Evolutionary conservation across 2,329 filamentous ascomycete genomes (phyloP), one percentile per base, ranked within the genome.

Genomic region (Pochonia chlamydosporia): DNA sequence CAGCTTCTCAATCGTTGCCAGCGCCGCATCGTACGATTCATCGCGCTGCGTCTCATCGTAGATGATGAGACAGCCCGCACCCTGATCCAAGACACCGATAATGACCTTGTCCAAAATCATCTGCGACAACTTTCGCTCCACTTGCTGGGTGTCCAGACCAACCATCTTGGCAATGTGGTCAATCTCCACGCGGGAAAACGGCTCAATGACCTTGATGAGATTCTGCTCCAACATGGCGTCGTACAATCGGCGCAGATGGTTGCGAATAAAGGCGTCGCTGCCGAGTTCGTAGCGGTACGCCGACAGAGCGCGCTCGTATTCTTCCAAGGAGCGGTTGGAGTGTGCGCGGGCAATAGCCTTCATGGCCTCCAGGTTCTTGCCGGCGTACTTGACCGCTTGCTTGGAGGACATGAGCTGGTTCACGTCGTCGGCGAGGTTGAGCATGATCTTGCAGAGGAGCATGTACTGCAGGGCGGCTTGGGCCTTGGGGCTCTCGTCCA

Each of bases 61-160:
- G 59, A 99, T 89, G 68, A 96, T 96, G 65, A 99, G 78, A 68
- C 95, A 97, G 33, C 92, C 92, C n/a, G 90, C 89, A 43, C 93
- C 93, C 71, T 99, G 93, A 67, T 99, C 93, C 58, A 99, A 73
- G 47, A 99, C 93, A 50, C 95, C 93, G 57, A 96, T 89, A 63
- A 99, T 97, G 61, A 97, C 89, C 77, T 96, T 96, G 74, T 99
- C 93, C 50, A 99, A 79, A 63, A 99, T 99, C 95, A 99, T 99
- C 78, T 99, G 95, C 40, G 89, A 95, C 54, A 99, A 78, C 78
- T 99, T 99, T 59, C 91, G 84, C 81, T 99, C 95, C 50, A 99
- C 93, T 73, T 97, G 92, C 68, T 89, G 85, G 23, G 89, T 95
- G 67, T 97, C 93, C 52, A 99, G 78, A 33, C 92, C 91, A 44